These are phyloP conservation scores for Ceratobasidium theobromae DNA, from an alignment of 1,284 basidiomycete genomes.

Conservation along the genomic window DNA sequence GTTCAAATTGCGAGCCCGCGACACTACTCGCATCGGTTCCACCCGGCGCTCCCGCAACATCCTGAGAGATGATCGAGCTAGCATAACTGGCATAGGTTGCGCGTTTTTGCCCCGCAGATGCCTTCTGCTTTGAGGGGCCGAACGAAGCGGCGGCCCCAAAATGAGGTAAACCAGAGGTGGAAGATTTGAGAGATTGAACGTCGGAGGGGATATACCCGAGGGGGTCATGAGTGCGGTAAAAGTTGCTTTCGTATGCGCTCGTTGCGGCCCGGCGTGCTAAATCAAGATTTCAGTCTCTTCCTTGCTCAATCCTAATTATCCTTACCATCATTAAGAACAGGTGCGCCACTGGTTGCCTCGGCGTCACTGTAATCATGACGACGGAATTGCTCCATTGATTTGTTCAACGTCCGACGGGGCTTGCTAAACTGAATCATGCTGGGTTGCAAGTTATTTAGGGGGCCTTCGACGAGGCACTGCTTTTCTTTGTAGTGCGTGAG, in stretches of 20 bases:
- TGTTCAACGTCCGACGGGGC: constrained; percentile 80
- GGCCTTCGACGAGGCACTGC: constrained; percentile 91
- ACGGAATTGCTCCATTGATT: constrained; percentile 88
- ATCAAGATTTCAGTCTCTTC: constrained; percentile 35
- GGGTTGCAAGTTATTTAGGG: constrained; percentile 92
- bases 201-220: constrained; percentile 94
- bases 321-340: constrained; percentile 38
- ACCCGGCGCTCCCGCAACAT: constrained; percentile 60
- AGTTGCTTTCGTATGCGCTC: constrained; percentile 89
- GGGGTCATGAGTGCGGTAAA: constrained; percentile 94
- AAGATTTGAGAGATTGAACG: constrained; percentile 89
- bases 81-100: constrained; percentile 83
- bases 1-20: constrained; percentile 50
- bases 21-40: constrained; percentile 62
- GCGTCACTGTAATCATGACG: constrained; percentile 84
- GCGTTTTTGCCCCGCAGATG: constrained; percentile 63
- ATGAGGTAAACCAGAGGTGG: constrained; percentile 87
- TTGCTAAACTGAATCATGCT: constrained; percentile 99
- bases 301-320: constrained; percentile 36
- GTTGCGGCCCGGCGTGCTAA: constrained; percentile 69
- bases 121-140: constrained; percentile 61
- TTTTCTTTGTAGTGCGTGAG: constrained; percentile 99
- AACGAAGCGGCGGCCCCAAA: constrained; percentile 67
- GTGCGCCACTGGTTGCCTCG: constrained; percentile 53
- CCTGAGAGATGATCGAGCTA: constrained; percentile 88